Evolutionary conservation across 768 basidiomycete species (phyloP).

Genomic region (Tulasnella sp.): DNA sequence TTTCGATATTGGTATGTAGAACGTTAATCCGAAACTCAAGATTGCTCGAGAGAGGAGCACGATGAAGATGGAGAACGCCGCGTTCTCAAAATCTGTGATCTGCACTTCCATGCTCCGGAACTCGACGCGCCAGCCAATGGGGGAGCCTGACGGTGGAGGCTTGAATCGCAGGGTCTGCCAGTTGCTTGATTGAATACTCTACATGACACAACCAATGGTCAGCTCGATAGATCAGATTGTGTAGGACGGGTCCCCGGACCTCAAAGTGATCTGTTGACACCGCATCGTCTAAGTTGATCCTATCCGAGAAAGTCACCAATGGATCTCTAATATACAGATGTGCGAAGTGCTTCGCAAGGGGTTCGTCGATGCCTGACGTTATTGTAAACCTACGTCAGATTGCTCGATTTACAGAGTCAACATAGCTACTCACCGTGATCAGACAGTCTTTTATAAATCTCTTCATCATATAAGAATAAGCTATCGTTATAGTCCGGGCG

Average conservation of each 20-base stretch:
- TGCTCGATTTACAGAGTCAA: neutral
- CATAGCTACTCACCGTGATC: conserved; percentile 50
- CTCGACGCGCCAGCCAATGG: conserved; percentile 96
- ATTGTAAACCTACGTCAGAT: neutral
- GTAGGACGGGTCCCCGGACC: conserved; percentile 32
- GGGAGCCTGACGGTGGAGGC: conserved; percentile 84
- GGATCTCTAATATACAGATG: conserved; percentile 98
- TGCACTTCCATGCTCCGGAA: conserved; percentile 99
- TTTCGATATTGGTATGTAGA: conserved; percentile 96
- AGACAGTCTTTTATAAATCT: conserved; percentile 58
- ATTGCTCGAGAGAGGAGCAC: conserved; percentile 92
- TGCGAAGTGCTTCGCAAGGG: conserved; percentile 82
- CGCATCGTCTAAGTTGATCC: conserved; percentile 80
- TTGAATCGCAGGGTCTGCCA: conserved; percentile 99
- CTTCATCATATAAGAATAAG: conserved; percentile 62
- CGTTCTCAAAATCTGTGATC: conserved; percentile 97
- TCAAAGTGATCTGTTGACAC: conserved; percentile 92
- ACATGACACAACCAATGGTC: neutral
- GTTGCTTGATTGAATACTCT: conserved; percentile 99
- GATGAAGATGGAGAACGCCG: conserved; percentile 89
- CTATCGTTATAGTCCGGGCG: conserved; percentile 92
- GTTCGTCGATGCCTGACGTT: conserved; percentile 62
- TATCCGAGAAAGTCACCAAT: conserved; percentile 88
- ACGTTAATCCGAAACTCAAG: conserved; percentile 79
- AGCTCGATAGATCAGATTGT: neutral